Percentiles rank a stretch among this genome's conserved stretches.
phyloP scores from a whole-genome alignment of 2,329 filamentous ascomycete genomes.

The Colletotrichum lentis region DNA sequence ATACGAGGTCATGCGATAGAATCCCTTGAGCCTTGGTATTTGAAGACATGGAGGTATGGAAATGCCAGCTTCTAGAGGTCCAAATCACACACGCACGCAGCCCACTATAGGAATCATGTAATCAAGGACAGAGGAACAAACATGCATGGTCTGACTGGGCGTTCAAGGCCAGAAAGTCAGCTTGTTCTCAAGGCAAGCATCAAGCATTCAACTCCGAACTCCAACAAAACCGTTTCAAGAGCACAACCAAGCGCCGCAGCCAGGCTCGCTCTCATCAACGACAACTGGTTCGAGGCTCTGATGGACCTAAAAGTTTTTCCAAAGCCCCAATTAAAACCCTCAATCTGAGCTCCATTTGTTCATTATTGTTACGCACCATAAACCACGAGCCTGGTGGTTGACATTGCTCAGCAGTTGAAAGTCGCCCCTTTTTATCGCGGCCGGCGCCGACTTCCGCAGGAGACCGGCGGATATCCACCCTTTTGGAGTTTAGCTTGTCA shows the following conservation, averaged over 20 bases:
- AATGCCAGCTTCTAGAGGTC: no score
- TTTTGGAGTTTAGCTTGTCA: not conserved
- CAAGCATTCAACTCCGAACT: not conserved
- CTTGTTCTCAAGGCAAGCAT: not conserved
- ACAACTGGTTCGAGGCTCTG: no score
- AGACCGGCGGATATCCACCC: constrained; percentile 11
- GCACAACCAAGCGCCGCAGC: not conserved
- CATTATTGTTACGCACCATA: constrained; percentile 15
- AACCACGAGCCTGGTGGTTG: not conserved
- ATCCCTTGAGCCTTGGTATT: no score
- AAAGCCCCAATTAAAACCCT: not conserved
- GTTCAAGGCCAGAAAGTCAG: no score
- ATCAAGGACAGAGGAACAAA: no score
- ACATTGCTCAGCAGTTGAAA: not conserved
- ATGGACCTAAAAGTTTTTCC: not conserved
- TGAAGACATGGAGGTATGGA: no score
- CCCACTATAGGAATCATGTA: no score
- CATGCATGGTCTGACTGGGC: no score
- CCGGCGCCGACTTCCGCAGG: constrained; percentile 31
- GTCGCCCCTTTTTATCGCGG: not conserved
- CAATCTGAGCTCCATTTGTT: not conserved
- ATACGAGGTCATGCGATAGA: no score
- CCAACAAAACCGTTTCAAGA: not conserved
- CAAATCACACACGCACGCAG: no score
- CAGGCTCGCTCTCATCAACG: not conserved